phyloP scores from a whole-genome alignment of 1,139 yeast genomes.

The Scheffersomyces titani region DNA sequence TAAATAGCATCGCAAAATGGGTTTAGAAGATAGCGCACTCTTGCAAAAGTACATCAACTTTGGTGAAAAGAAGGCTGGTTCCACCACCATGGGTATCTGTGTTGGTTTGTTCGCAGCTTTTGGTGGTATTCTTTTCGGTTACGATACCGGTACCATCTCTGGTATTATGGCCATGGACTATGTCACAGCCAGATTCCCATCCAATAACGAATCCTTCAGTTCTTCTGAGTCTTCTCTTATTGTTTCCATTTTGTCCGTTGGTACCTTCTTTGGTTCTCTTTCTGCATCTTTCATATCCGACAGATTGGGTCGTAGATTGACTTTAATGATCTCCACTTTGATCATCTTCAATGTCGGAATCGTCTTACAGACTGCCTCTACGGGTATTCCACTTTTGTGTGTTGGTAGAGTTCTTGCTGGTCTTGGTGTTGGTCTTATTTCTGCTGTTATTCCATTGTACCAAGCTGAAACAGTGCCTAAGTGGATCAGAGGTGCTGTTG shows the following conservation, averaged over 20 bases:
- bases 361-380: slow-evolving; percentile 59
- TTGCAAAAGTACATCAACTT: slow-evolving; percentile 33
- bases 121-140: slow-evolving; percentile 72
- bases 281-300: slow-evolving; percentile 58
- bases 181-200: slow-evolving; percentile 54
- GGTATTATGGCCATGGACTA: slow-evolving; percentile 76
- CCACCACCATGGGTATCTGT: slow-evolving; percentile 48
- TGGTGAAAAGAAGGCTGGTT: slow-evolving; percentile 50
- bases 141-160: slow-evolving; percentile 79
- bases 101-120: slow-evolving; percentile 56
- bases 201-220: slow-evolving; percentile 32
- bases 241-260: slow-evolving; percentile 68
- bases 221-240: slow-evolving; percentile 60
- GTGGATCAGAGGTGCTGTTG: slow-evolving; percentile 69
- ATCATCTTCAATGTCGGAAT: slow-evolving; percentile 61
- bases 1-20: slow-evolving; percentile 21
- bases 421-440: slow-evolving; percentile 64
- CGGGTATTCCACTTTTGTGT: slow-evolving; percentile 45
- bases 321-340: slow-evolving; percentile 53
- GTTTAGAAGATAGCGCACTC: slow-evolving; percentile 37
- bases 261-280: slow-evolving; percentile 71
- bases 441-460: slow-evolving; percentile 64
- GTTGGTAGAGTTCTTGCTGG: slow-evolving; percentile 60
- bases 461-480: slow-evolving; percentile 70
- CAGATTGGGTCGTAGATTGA: slow-evolving; percentile 58